Evolutionary conservation across 257 asterid genomes (phyloP).

Genomic region (Dorcoceras hygrometricum): DNA sequence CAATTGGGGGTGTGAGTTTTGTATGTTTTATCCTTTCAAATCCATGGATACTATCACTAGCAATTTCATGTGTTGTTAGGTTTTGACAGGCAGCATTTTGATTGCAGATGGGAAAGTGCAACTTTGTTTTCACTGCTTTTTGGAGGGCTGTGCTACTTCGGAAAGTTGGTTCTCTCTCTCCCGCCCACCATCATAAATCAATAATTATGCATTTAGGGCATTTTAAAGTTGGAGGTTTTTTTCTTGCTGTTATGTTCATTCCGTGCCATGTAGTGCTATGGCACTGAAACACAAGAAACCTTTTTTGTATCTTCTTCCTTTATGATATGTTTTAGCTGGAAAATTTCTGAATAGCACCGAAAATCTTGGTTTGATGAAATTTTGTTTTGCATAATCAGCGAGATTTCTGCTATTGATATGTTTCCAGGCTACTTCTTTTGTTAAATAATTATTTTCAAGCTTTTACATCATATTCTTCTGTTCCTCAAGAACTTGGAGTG

Average conservation of each 20-base stretch:
- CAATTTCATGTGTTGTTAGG: constrained; percentile 51
- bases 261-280: not conserved
- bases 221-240: constrained; percentile 8
- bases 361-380: constrained; percentile 1
- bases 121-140: constrained; percentile 70
- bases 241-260: not conserved
- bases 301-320: constrained; percentile 3
- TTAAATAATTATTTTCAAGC: not conserved
- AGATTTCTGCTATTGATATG: not conserved
- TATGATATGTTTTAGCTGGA: not conserved
- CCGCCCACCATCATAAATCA: constrained; percentile 1
- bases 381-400: constrained; percentile 2
- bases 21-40: not conserved
- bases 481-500: constrained; percentile 17
- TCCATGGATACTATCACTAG: constrained; percentile 34
- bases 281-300: not conserved
- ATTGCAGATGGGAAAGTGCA: constrained; percentile 98
- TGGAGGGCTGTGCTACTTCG: constrained; percentile 84
- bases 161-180: constrained; percentile 51
- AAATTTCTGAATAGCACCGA: not conserved
- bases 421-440: constrained; percentile 12
- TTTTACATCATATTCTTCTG: not conserved
- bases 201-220: not conserved
- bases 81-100: constrained; percentile 76
- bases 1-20: not conserved